phyloP scores from a whole-genome alignment of 1,284 basidiomycete genomes.

The Volvariella surrecta region DNA sequence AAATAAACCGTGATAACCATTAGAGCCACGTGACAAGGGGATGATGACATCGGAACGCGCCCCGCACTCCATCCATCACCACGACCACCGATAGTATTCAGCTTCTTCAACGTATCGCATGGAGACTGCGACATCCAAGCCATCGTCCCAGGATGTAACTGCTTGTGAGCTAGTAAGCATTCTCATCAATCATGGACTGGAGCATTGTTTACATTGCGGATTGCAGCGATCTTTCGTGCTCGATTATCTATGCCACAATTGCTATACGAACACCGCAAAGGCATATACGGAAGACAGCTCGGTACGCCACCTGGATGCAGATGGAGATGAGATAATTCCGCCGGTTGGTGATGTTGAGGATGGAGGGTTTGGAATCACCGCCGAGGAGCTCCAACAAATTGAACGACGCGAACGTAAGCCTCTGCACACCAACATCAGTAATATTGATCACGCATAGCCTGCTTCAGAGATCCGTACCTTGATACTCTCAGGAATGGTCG shows the following conservation, averaged over 20 bases:
- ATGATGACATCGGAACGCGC: no score
- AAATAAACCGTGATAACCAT: no score
- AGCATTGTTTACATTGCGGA: no score
- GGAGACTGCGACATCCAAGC: no score
- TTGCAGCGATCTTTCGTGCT: constrained; percentile 72
- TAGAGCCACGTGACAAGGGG: no score
- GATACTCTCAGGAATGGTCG: constrained; percentile 64
- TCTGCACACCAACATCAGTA: not conserved
- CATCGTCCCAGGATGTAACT: no score
- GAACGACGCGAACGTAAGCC: not conserved
- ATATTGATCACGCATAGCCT: constrained; percentile 3
- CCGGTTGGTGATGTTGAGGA: constrained; percentile 3
- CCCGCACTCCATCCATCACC: no score
- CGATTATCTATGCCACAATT: constrained; percentile 73
- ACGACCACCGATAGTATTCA: no score
- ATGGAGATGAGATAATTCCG: constrained; percentile 50
- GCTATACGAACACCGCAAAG: constrained; percentile 61
- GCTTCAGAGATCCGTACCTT: constrained; percentile 52
- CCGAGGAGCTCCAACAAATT: not conserved
- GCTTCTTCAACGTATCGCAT: no score
- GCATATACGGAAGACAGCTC: constrained; percentile 64
- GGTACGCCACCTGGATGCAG: constrained; percentile 50
- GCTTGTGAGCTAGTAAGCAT: no score
- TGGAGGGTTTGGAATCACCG: not conserved
- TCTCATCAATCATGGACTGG: no score